These are phyloP conservation scores for Clitopilus hobsonii DNA, from an alignment of 768 basidiomycete genomes.

Conservation along the genomic window DNA sequence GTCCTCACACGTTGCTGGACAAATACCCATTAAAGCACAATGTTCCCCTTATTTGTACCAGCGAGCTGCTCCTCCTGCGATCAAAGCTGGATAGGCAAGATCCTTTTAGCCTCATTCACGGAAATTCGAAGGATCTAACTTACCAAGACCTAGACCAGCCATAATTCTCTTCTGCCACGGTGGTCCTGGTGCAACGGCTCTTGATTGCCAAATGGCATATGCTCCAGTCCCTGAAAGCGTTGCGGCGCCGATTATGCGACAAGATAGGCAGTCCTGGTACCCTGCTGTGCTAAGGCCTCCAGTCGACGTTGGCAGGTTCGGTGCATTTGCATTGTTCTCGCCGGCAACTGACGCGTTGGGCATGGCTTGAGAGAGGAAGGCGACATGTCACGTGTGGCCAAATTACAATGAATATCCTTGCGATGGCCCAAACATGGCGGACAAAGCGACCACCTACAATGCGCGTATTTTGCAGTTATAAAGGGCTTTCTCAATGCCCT, in stretches of 20 bases:
- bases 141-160: conserved; percentile 60
- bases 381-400: neutral
- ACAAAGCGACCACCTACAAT: neutral
- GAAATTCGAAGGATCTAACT: conserved; percentile 12
- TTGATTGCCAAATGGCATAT: conserved; percentile 65
- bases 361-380: neutral
- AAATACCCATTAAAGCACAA: neutral
- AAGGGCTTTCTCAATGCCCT: neutral
- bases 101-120: neutral
- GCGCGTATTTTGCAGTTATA: neutral
- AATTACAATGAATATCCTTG: neutral
- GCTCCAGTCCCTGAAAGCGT: conserved; percentile 59
- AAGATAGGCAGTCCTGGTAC: conserved; percentile 61
- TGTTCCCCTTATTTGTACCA: conserved; percentile 26
- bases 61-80: conserved; percentile 33
- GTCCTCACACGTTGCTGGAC: neutral
- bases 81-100: conserved; percentile 19
- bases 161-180: conserved; percentile 56
- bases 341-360: neutral
- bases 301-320: neutral
- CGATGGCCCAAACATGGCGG: neutral
- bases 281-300: conserved; percentile 2
- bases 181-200: conserved; percentile 58
- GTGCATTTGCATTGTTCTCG: neutral
- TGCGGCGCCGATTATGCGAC: conserved; percentile 62